phyloP scores from a whole-genome alignment of 1,139 yeast genomes.

The Kodamaea plutei region DNA sequence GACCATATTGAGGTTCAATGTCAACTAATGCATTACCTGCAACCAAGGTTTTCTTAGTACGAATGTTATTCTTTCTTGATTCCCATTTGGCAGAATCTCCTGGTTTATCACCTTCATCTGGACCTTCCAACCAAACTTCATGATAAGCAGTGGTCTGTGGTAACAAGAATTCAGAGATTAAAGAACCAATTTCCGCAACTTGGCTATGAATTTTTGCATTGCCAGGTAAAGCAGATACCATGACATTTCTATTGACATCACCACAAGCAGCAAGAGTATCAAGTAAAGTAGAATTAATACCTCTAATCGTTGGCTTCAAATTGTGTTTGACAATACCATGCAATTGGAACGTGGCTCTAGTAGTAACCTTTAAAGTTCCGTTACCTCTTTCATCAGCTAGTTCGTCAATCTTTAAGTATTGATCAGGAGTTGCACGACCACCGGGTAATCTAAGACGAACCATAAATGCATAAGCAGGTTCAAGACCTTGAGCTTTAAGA shows the following conservation, averaged over 20 bases:
- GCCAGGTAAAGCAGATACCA: constrained; percentile 82
- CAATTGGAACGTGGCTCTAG: constrained; percentile 95
- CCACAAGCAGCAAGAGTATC: constrained; percentile 98
- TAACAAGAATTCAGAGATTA: constrained; percentile 75
- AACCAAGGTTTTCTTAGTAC: constrained; percentile 72
- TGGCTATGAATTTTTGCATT: constrained; percentile 81
- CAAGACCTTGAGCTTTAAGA: constrained; percentile 86
- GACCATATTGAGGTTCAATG: constrained; percentile 84
- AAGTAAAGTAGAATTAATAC: constrained; percentile 84
- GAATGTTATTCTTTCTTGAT: constrained; percentile 72
- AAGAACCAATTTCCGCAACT: constrained; percentile 58
- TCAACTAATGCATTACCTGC: constrained; percentile 86
- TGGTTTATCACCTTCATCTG: constrained; percentile 67
- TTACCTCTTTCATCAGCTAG: constrained; percentile 83
- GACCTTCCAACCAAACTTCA: constrained; percentile 92
- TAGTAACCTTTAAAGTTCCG: constrained; percentile 90
- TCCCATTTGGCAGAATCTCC: constrained; percentile 72
- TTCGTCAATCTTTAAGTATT: constrained; percentile 83
- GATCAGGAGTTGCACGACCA: constrained; percentile 82
- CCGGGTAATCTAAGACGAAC: constrained; percentile 95
- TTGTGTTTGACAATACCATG: constrained; percentile 93
- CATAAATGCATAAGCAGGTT: constrained; percentile 96
- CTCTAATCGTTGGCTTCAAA: constrained; percentile 87
- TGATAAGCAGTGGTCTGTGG: constrained; percentile 95
- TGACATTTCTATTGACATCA: constrained; percentile 95